Conservation (phyloP, 2,329 filamentous ascomycete species). For the Aureobasidium leucospermi region DNA sequence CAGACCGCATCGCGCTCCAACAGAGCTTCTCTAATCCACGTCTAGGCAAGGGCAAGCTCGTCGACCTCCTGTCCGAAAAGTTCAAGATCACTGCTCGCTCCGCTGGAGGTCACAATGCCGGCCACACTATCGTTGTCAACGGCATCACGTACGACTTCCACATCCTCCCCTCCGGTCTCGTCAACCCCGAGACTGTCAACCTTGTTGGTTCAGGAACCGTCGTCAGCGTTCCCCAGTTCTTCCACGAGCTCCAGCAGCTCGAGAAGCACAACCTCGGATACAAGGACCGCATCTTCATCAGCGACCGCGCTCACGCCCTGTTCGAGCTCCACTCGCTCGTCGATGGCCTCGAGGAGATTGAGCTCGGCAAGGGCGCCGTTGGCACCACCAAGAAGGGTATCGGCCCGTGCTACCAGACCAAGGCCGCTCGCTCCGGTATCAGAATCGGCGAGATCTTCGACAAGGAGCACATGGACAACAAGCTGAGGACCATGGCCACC, state of each 20-base stretch:
- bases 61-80: slow-evolving; percentile 39
- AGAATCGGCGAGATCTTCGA: slow-evolving; percentile 62
- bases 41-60: slow-evolving; percentile 49
- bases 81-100: slow-evolving; percentile 52
- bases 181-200: slow-evolving; percentile 64
- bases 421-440: slow-evolving; percentile 59
- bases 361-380: slow-evolving; percentile 43
- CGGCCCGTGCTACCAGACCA: slow-evolving; percentile 55
- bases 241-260: slow-evolving; percentile 55
- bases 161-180: slow-evolving; percentile 60
- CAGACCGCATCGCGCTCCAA: neutral
- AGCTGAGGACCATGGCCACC: slow-evolving; percentile 53
- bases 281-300: slow-evolving; percentile 55
- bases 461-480: slow-evolving; percentile 57
- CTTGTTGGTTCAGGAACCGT: slow-evolving; percentile 62
- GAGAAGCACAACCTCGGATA: slow-evolving; percentile 55
- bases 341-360: slow-evolving; percentile 56
- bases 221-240: slow-evolving; percentile 61
- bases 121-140: slow-evolving; percentile 39
- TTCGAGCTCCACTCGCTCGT: slow-evolving; percentile 60
- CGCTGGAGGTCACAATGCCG: slow-evolving; percentile 56
- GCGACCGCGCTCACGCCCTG: slow-evolving; percentile 56
- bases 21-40: neutral
- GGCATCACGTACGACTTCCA: slow-evolving; percentile 49
- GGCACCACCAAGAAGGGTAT: slow-evolving; percentile 44